Base-by-base conservation (phyloP, 495 filamentous ascomycete species). In the Xylaria intraflava region DNA sequence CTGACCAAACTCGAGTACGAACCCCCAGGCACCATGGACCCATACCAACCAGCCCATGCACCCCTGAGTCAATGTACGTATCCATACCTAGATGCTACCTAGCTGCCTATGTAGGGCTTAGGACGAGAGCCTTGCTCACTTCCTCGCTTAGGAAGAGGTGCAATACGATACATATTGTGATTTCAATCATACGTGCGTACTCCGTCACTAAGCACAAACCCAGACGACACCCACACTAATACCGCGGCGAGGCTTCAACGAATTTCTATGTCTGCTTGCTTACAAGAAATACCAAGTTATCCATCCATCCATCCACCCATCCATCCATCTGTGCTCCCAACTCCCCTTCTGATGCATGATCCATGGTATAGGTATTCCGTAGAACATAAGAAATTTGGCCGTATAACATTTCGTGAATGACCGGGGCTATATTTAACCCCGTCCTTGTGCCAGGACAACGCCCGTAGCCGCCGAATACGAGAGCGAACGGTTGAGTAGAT, bases 301-400 rank as follows among this genome's bases (percentile, higher is more conserved):
- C 14, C 38, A 19, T 3, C 38, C 49, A 51, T 23, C 36, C n/a
- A n/a, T n/a, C n/a, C n/a, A n/a, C n/a, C n/a, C n/a, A n/a, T n/a
- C n/a, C n/a, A n/a, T n/a, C n/a, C n/a, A n/a, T 19, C 11, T 33
- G 31, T 51, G 49, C 38, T 42, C 49, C 49, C 2, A 51, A 51
- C 49, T 51, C 49, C 49, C 33, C 38, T 49, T 33, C 49, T 38
- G 33, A 51, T 51, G 49, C 49, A 35, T 31, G 16, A 23, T 20
- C 43, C 27, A 12, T 43, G 16, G 12, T 24, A 31, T 33, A 12
- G 43, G 17, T n/a, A n/a, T n/a, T n/a, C n/a, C n/a, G 26, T 33
- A 8, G 22, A 51, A 51, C 36, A 33, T 16, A 51, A 43, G 49
- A 31, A 51, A 41, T 9, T 8, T 23, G 24, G 33, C 36, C 35